Percentiles rank a stretch among this genome's conserved stretches.
phyloP scores from a whole-genome alignment of 495 filamentous ascomycete species.

The Cercophora scortea region DNA sequence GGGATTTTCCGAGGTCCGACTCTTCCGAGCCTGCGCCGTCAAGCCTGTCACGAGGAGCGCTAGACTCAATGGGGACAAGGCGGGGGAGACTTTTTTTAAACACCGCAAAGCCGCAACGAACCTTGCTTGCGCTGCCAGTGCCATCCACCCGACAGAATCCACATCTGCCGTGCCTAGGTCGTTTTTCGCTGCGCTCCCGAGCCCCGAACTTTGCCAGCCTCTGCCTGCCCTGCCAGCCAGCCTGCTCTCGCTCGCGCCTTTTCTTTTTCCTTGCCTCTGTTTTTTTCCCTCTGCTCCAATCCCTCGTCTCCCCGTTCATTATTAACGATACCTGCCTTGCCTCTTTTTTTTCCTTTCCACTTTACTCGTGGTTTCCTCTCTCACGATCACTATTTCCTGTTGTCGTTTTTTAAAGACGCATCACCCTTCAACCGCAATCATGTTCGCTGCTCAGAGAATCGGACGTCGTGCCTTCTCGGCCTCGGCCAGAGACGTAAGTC shows the following conservation, averaged over 20 bases:
- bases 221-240: too few relatives aligned
- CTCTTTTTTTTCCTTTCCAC: too few relatives aligned
- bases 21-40: slow-evolving; percentile 13
- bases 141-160: too few relatives aligned
- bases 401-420: neutral
- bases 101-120: slow-evolving; percentile 6
- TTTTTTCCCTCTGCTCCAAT: slow-evolving; percentile 7
- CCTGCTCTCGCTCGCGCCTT: neutral
- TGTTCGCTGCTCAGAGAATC: slow-evolving; percentile 73
- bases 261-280: neutral
- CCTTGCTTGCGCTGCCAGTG: neutral
- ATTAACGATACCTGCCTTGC: slow-evolving; percentile 1
- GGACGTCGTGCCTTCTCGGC: slow-evolving; percentile 92
- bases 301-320: neutral
- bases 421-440: slow-evolving; percentile 32
- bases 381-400: slow-evolving; percentile 7
- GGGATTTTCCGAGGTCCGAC: slow-evolving; percentile 22
- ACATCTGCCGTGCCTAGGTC: too few relatives aligned
- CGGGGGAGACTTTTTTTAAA: slow-evolving; percentile 13
- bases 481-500: slow-evolving; percentile 76
- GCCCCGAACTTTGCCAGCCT: too few relatives aligned
- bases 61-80: slow-evolving; percentile 6
- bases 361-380: neutral
- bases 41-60: slow-evolving; percentile 4
- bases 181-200: too few relatives aligned